phyloP scores from a whole-genome alignment of 768 basidiomycete genomes.

The Pleurotus eryngii region DNA sequence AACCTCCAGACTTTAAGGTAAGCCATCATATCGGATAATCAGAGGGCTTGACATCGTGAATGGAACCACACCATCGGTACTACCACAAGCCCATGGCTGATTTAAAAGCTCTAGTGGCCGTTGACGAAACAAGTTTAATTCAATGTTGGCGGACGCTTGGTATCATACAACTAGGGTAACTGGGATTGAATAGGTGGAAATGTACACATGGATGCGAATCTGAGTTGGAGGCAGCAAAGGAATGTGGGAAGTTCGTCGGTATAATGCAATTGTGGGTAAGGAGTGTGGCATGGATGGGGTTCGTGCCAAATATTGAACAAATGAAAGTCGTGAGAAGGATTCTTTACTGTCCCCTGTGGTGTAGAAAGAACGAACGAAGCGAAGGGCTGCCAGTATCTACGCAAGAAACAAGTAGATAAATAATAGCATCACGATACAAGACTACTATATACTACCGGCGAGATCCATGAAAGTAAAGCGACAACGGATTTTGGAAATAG shows the following conservation, averaged over 20 bases:
- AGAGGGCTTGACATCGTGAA: background rate
- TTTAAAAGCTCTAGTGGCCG: background rate
- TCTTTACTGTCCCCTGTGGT: background rate
- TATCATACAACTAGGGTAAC: slow-evolving; percentile 7
- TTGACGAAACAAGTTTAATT: background rate
- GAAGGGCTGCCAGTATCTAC: background rate
- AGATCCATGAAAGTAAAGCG: background rate
- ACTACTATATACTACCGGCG: background rate
- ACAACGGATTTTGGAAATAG: background rate
- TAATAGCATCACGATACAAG: background rate
- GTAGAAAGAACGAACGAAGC: background rate
- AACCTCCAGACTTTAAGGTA: too few relatives aligned
- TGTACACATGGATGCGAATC: background rate
- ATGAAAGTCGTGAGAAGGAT: background rate
- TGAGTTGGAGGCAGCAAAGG: background rate
- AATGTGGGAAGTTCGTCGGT: background rate
- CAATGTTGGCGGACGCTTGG: background rate
- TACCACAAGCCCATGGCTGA: background rate
- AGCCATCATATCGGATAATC: too few relatives aligned
- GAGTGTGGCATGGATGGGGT: background rate
- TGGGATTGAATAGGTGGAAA: background rate
- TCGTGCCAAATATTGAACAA: background rate
- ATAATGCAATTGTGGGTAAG: background rate
- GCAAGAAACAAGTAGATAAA: background rate
- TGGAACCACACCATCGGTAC: background rate